Evolutionary conservation across 2,329 filamentous ascomycete species (phyloP).

Genomic region (Colletotrichum acutatum): DNA sequence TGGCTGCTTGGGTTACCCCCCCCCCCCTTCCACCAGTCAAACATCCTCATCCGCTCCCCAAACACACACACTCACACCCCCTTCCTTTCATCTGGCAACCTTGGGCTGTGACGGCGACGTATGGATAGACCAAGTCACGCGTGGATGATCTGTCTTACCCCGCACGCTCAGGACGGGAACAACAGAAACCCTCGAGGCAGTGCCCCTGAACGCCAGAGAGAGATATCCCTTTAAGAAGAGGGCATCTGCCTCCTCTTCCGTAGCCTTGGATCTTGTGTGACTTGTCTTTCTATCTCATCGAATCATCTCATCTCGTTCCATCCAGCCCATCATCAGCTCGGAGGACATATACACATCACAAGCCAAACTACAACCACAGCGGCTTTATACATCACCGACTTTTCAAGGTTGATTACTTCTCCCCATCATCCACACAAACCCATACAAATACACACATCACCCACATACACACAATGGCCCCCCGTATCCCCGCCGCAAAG

Average conservation of each 20-base stretch:
- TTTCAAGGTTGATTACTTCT: background rate
- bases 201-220: constrained; percentile 25
- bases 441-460: constrained; percentile 33
- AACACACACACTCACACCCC: background rate
- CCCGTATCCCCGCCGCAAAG: constrained; percentile 61
- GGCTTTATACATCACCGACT: background rate
- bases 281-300: background rate
- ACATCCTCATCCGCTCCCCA: background rate
- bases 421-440: constrained; percentile 14
- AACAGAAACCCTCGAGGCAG: constrained; percentile 16
- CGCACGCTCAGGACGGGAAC: constrained; percentile 30
- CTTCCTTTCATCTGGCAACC: background rate
- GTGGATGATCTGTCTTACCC: constrained; percentile 37
- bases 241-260: constrained; percentile 6
- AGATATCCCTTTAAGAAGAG: constrained; percentile 28
- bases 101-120: constrained; percentile 18
- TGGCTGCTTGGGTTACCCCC: background rate
- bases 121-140: constrained; percentile 29
- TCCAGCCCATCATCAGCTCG: background rate
- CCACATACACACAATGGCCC: constrained; percentile 46
- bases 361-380: background rate
- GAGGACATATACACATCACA: background rate
- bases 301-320: background rate
- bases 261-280: background rate
- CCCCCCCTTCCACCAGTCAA: background rate